These are phyloP conservation scores for Pouteria campechiana DNA, from an alignment of 179 eudicot species.

Conservation along the genomic window DNA sequence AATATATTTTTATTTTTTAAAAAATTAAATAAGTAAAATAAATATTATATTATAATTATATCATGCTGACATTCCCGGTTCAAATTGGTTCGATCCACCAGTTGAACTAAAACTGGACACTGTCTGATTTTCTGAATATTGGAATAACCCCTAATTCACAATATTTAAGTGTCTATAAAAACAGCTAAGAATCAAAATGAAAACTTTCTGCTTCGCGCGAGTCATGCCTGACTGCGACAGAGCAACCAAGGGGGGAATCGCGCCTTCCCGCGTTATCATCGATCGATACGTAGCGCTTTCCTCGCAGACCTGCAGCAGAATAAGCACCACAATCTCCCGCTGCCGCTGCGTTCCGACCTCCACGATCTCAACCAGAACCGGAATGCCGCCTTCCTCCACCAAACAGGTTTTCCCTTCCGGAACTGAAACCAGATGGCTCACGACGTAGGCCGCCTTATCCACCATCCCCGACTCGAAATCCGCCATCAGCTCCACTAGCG, in stretches of 20 bases:
- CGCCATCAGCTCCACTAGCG: constrained; percentile 70
- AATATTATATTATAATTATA: too few species aligned
- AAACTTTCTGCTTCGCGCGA: constrained; percentile 65
- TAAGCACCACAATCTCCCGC: constrained; percentile 55
- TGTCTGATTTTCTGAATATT: too few species aligned
- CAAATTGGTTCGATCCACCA: too few species aligned
- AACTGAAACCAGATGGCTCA: constrained; percentile 35
- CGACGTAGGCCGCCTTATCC: constrained; percentile 73
- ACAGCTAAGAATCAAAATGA: too few species aligned
- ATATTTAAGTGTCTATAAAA: too few species aligned
- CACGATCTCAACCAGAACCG: constrained; percentile 55
- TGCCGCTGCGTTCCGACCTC: constrained; percentile 57
- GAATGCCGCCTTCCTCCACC: constrained; percentile 68
- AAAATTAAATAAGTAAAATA: too few species aligned
- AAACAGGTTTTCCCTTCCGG: constrained; percentile 45
- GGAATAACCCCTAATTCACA: too few species aligned
- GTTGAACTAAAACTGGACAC: too few species aligned
- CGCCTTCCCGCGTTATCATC: constrained; percentile 73
- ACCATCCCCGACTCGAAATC: constrained; percentile 82
- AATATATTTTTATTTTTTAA: too few species aligned
- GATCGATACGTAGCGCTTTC: constrained; percentile 44
- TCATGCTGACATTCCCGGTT: too few species aligned
- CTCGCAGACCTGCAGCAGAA: constrained; percentile 46
- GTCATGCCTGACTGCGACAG: constrained; percentile 56
- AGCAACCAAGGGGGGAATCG: constrained; percentile 54